Evolutionary conservation across 2,329 filamentous ascomycete species (phyloP).

Genomic region (Fusarium palustre): DNA sequence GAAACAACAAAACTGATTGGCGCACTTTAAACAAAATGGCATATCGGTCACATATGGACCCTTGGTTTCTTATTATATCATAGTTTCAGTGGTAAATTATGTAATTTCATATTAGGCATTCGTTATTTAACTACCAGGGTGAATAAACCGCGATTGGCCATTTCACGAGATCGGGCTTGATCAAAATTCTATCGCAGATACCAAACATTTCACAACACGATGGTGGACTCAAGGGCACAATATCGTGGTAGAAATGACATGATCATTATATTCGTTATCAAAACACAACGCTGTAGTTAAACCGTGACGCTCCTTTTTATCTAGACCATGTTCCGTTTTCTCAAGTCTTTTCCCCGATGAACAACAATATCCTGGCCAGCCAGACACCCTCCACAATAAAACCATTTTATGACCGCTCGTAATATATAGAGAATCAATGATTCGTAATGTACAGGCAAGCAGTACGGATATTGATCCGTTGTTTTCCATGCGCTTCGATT

Average conservation of each 20-base stretch:
- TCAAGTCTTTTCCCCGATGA: not conserved
- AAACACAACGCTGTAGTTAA: slow-evolving; percentile 18
- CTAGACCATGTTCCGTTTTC: slow-evolving; percentile 25
- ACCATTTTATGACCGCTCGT: not conserved
- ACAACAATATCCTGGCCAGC: slow-evolving; percentile 33
- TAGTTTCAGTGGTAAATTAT: slow-evolving; percentile 22
- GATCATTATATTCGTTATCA: slow-evolving; percentile 8
- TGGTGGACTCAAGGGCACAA: not conserved
- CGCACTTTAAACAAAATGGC: not conserved
- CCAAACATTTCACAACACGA: not conserved
- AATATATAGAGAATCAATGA: not conserved
- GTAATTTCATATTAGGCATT: not conserved
- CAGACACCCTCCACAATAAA: slow-evolving; percentile 11
- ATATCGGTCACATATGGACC: slow-evolving; percentile 4
- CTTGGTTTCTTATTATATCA: slow-evolving; percentile 30
- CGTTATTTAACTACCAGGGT: not conserved
- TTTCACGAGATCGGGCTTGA: slow-evolving; percentile 4
- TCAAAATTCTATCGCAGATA: no score
- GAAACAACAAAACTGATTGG: not conserved
- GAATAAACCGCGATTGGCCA: slow-evolving; percentile 15
- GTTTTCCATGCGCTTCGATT: slow-evolving; percentile 34
- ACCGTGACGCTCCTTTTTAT: slow-evolving; percentile 30
- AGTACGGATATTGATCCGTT: slow-evolving; percentile 23
- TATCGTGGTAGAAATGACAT: not conserved
- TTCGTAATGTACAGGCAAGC: slow-evolving; percentile 29